phyloP scores from a whole-genome alignment of 148 eudicot genomes.

The Vaccinium macrocarpon region DNA sequence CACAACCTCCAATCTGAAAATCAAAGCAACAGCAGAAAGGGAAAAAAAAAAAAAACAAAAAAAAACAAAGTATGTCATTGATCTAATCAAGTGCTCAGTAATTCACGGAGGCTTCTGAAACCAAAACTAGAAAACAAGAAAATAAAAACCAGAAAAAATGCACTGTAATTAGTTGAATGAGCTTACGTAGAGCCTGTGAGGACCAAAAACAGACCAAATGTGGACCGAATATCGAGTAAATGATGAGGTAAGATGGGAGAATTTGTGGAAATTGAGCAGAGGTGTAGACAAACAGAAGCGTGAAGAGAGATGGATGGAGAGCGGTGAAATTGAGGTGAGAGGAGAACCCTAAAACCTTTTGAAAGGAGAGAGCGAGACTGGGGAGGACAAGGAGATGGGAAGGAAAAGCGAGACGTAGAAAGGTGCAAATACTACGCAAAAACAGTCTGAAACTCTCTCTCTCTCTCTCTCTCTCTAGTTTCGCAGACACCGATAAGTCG shows the following conservation, averaged over 20 bases:
- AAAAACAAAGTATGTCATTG: background rate
- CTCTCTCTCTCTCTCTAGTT: background rate
- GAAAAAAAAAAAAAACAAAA: no score
- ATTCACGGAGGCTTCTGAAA: background rate
- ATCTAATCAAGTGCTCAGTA: conserved; percentile 5
- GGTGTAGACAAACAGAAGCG: background rate
- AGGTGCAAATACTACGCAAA: conserved; percentile 22
- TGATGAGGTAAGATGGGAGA: background rate
- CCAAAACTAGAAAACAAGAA: background rate
- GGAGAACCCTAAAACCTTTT: conserved; percentile 11
- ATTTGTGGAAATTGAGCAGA: background rate
- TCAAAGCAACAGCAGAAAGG: background rate
- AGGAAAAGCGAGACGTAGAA: conserved; percentile 26
- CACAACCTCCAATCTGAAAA: conserved; percentile 29
- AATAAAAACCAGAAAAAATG: background rate
- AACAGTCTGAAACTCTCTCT: conserved; percentile 2
- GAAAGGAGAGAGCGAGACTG: conserved; percentile 5
- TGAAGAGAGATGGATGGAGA: background rate
- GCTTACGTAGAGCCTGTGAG: background rate
- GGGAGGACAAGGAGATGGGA: background rate
- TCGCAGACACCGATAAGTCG: background rate
- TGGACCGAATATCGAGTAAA: conserved; percentile 17
- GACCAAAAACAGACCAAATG: conserved; percentile 15
- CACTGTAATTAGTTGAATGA: background rate
- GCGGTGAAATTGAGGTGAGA: background rate